Conservation (phyloP, 768 basidiomycete species). For the Rhodotorula diobovata region DNA sequence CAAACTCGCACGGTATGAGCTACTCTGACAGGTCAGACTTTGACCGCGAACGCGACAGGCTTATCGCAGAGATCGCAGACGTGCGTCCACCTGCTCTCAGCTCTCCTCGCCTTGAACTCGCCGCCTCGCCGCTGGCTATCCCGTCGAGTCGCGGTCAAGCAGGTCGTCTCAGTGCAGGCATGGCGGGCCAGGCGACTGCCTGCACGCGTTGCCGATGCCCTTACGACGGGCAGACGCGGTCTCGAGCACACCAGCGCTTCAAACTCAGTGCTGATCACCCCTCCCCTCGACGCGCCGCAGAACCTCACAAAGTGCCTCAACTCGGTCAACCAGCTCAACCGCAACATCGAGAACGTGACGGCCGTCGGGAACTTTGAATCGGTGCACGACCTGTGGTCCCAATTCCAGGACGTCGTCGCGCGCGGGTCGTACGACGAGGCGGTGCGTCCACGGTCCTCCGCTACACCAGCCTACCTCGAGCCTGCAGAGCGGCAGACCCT, state of each 20-base stretch:
- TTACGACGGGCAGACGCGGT: too few species aligned
- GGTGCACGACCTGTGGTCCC: conserved; percentile 31
- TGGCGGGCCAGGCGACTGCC: neutral
- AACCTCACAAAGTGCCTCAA: conserved; percentile 26
- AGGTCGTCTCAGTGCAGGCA: neutral
- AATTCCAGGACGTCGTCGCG: conserved; percentile 31
- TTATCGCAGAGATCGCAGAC: conserved; percentile 38
- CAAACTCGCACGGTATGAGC: conserved; percentile 6
- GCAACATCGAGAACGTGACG: conserved; percentile 36
- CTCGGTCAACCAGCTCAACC: conserved; percentile 35
- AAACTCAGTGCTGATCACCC: too few species aligned
- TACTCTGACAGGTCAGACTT: conserved; percentile 12
- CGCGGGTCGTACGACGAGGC: neutral
- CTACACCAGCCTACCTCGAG: too few species aligned
- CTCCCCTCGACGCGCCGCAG: conserved; percentile 1
- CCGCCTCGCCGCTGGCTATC: neutral
- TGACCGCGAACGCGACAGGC: conserved; percentile 28
- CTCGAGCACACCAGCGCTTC: neutral
- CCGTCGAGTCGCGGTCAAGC: neutral
- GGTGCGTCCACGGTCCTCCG: neutral
- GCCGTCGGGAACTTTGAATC: conserved; percentile 26
- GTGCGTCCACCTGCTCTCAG: neutral
- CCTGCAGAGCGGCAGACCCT: neutral
- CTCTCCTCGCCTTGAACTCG: too few species aligned
- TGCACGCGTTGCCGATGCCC: too few species aligned